phyloP scores from a whole-genome alignment of 2,329 filamentous ascomycete species.

The Venturia pyrina region DNA sequence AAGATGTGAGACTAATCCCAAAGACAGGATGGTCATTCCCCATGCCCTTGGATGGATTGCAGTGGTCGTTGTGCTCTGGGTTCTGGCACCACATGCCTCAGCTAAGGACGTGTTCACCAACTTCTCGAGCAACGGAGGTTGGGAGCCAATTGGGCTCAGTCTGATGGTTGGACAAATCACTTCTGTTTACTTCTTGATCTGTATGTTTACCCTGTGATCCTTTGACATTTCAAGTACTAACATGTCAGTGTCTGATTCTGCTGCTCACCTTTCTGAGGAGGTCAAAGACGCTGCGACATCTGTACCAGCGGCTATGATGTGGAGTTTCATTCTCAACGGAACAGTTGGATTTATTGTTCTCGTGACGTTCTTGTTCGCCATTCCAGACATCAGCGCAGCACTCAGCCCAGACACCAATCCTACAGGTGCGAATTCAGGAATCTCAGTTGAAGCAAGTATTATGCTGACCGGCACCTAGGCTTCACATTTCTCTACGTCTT shows the following conservation, averaged over 20 bases:
- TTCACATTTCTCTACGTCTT: slow-evolving; percentile 29
- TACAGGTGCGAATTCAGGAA: not conserved
- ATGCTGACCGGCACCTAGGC: slow-evolving; percentile 18
- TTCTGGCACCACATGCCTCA: slow-evolving; percentile 19
- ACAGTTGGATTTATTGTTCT: slow-evolving; percentile 26
- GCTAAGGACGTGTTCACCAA: slow-evolving; percentile 26
- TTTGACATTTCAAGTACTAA: not conserved
- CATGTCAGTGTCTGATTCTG: slow-evolving; percentile 26
- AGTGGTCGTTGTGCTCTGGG: slow-evolving; percentile 17
- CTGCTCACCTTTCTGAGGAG: slow-evolving; percentile 35
- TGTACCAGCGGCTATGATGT: slow-evolving; percentile 33
- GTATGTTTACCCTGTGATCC: not conserved
- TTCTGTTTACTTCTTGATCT: slow-evolving; percentile 19
- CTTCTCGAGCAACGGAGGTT: slow-evolving; percentile 29
- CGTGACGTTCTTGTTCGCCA: slow-evolving; percentile 28
- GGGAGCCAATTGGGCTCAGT: slow-evolving; percentile 22
- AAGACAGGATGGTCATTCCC: slow-evolving; percentile 27
- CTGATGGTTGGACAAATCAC: slow-evolving; percentile 24
- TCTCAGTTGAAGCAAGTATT: slow-evolving; percentile 10
- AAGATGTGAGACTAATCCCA: not conserved
- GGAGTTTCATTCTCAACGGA: slow-evolving; percentile 27
- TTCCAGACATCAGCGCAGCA: slow-evolving; percentile 20
- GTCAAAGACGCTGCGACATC: slow-evolving; percentile 31
- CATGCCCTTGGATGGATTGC: slow-evolving; percentile 29
- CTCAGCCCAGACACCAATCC: slow-evolving; percentile 14